Conservation (phyloP, 352 stramenopile genomes). For the Pythium aristosporum region DNA sequence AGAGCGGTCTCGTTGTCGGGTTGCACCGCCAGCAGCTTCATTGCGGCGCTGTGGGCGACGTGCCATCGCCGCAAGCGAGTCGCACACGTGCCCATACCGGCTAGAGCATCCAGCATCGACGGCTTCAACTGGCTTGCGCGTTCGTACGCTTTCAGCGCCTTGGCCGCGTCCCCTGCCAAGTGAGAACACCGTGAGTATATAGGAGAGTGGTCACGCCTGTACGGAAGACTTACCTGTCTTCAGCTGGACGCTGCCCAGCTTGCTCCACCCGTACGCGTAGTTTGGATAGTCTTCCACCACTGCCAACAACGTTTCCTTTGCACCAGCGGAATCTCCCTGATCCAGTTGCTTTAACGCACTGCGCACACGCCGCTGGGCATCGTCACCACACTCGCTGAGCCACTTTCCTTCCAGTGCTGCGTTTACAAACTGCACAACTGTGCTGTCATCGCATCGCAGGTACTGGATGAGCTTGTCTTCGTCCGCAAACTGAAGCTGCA, state of each 20-base stretch:
- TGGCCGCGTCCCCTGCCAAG: constrained; percentile 38
- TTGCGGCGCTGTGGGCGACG: constrained; percentile 50
- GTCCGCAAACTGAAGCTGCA: constrained; percentile 67
- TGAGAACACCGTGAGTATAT: too few species aligned
- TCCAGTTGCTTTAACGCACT: constrained; percentile 45
- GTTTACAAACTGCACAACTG: constrained; percentile 70
- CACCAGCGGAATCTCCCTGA: constrained; percentile 36
- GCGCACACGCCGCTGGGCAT: constrained; percentile 40
- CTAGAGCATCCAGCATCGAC: constrained; percentile 66
- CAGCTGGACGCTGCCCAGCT: constrained; percentile 69
- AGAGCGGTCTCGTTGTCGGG: constrained; percentile 63
- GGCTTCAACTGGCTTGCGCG: constrained; percentile 65
- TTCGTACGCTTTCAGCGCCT: constrained; percentile 59
- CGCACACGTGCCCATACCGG: constrained; percentile 72
- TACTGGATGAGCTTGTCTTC: constrained; percentile 66
- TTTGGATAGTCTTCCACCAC: constrained; percentile 47
- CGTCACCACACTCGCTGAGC: constrained; percentile 53
- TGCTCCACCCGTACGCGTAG: constrained; percentile 76
- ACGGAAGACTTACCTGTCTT: constrained; percentile 37
- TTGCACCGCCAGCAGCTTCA: constrained; percentile 58
- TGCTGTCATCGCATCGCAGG: constrained; percentile 63
- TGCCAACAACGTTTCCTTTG: constrained; percentile 44
- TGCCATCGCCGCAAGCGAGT: constrained; percentile 65
- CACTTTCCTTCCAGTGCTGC: constrained; percentile 72
- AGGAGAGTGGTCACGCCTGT: neutral